Evolutionary conservation across 371 early-diverging fungal species (phyloP).

Genomic region (Lichtheimia corymbifera): DNA sequence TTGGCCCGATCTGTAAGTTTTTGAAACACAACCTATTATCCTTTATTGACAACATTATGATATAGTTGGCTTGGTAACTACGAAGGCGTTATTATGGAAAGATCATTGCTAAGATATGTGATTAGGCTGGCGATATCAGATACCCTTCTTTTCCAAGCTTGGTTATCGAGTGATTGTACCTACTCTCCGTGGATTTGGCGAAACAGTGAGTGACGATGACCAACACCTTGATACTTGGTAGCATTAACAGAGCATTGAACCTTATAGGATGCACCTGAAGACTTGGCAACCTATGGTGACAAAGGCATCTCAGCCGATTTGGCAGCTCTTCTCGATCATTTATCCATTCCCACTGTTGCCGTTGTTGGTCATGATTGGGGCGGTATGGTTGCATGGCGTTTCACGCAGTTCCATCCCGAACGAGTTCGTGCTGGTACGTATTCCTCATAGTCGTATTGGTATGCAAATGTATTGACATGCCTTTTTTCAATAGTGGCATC

Average conservation of each 20-base stretch:
- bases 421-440: slow-evolving; percentile 49
- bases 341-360: slow-evolving; percentile 60
- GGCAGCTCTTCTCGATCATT: slow-evolving; percentile 59
- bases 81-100: not conserved
- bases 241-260: not conserved
- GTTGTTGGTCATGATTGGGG: slow-evolving; percentile 83
- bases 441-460: not conserved
- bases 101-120: not conserved
- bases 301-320: slow-evolving; percentile 59
- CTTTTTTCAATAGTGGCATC: slow-evolving; percentile 34
- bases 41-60: not conserved
- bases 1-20: slow-evolving; percentile 64
- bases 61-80: not conserved
- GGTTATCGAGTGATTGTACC: slow-evolving; percentile 79
- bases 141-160: slow-evolving; percentile 57
- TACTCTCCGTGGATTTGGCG: slow-evolving; percentile 71
- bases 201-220: slow-evolving; percentile 48
- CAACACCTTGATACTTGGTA: too few relatives aligned
- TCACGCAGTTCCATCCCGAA: slow-evolving; percentile 66
- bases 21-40: not conserved
- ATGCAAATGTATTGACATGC: not conserved
- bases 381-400: slow-evolving; percentile 68
- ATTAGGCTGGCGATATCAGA: slow-evolving; percentile 77
- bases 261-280: slow-evolving; percentile 49
- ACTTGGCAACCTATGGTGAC: slow-evolving; percentile 51